These are phyloP conservation scores for Nymphaea colorata DNA, from an alignment of 164 flowering plant genomes.

Conservation along the genomic window DNA sequence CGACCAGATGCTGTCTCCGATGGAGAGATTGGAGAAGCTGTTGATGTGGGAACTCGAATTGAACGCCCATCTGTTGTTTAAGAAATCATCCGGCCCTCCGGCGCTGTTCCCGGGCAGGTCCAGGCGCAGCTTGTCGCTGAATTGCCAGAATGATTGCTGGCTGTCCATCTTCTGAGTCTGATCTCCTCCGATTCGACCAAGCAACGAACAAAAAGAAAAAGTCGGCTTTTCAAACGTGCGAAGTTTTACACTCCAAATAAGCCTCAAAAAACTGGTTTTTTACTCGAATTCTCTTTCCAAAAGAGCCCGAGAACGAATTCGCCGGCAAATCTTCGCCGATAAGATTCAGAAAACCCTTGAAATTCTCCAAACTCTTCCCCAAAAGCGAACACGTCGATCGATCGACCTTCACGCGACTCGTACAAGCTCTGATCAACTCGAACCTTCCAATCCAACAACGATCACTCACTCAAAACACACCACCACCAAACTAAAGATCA, in stretches of 20 bases:
- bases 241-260: neutral
- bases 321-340: too few species aligned
- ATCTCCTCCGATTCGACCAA: neutral
- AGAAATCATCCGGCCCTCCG: neutral
- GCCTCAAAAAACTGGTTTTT: neutral
- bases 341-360: too few species aligned
- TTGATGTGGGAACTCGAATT: neutral
- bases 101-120: slow-evolving; percentile 17
- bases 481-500: too few species aligned
- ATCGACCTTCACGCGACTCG: too few species aligned
- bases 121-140: slow-evolving; percentile 76
- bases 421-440: too few species aligned
- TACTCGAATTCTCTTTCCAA: too few species aligned
- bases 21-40: slow-evolving; percentile 46
- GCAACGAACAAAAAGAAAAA: neutral
- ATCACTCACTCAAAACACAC: too few species aligned
- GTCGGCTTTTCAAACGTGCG: neutral
- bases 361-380: too few species aligned
- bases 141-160: slow-evolving; percentile 69
- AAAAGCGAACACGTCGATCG: too few species aligned
- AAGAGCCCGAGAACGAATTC: too few species aligned
- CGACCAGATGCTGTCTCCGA: slow-evolving; percentile 79
- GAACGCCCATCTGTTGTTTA: neutral
- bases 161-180: slow-evolving; percentile 34
- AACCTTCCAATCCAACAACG: too few species aligned